Conservation (phyloP, 805 yeast genomes). For the Pichia cephalocereana region DNA sequence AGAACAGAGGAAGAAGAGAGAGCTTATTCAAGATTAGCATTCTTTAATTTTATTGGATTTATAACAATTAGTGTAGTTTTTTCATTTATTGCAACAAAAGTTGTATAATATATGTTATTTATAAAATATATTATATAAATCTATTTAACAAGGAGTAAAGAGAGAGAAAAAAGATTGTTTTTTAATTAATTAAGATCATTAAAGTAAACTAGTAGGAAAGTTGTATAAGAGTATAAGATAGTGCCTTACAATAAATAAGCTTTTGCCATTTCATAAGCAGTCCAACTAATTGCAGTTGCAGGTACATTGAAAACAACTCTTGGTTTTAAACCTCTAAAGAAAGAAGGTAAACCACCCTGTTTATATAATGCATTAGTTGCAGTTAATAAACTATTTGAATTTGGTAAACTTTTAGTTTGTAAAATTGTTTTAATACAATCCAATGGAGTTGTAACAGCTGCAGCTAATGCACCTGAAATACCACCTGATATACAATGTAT, state of each 20-base stretch:
- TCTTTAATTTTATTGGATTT: slow-evolving; percentile 70
- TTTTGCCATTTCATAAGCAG: slow-evolving; percentile 96
- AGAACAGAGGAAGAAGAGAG: slow-evolving; percentile 83
- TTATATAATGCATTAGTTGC: slow-evolving; percentile 63
- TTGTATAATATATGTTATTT: too few relatives aligned
- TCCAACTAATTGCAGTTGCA: slow-evolving; percentile 95
- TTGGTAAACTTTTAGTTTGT: slow-evolving; percentile 66
- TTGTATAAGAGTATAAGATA: too few relatives aligned
- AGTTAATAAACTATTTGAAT: slow-evolving; percentile 55
- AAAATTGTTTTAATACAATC: slow-evolving; percentile 88
- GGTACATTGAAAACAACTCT: slow-evolving; percentile 91
- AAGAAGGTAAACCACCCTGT: slow-evolving; percentile 56
- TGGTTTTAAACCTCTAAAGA: slow-evolving; percentile 79
- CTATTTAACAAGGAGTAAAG: too few relatives aligned
- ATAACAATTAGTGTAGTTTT: slow-evolving; percentile 73
- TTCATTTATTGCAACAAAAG: slow-evolving; percentile 34
- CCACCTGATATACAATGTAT: slow-evolving; percentile 91
- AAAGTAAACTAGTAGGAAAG: too few relatives aligned
- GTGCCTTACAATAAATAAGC: slow-evolving; percentile 44
- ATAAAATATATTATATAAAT: too few relatives aligned
- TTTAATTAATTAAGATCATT: too few relatives aligned
- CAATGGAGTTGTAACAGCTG: slow-evolving; percentile 88
- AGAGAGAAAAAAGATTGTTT: too few relatives aligned
- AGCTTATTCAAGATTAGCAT: slow-evolving; percentile 64
- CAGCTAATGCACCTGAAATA: slow-evolving; percentile 89